Evolutionary conservation across 2,329 filamentous ascomycete genomes (phyloP), one percentile per base, ranked within the genome.

Genomic region (Blastomyces parvus): DNA sequence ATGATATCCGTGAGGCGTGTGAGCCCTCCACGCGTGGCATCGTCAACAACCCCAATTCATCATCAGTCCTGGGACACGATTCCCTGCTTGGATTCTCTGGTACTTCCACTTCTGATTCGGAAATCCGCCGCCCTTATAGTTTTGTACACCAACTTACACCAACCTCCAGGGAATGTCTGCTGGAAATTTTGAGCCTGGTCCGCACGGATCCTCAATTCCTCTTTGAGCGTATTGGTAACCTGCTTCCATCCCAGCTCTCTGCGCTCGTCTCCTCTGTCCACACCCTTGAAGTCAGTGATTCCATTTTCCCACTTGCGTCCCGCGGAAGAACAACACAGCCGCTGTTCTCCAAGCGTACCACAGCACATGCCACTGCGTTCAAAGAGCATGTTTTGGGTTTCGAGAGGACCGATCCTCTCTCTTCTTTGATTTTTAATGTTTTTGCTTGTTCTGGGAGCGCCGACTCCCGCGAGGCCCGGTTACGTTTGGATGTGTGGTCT

Each of bases 131-230:
- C 64, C 67, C 72, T 58, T 70, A 70, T 62, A 74, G 74, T 64
- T 79, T 80, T 65, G 74, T 78, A 62, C 69, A 88, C 73, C 86
- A 91, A 70, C 84, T 97, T 59, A 89, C 91, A 60, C 81, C 85
- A 63, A 86, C 88, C 66, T 86, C 90, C 63, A 83, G 90, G 72
- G 85, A 90, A 65, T 85, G 87, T 53, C 85, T 97, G 64, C 74
- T 97, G 64, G 84, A 86, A 66, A 93, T 97, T 71, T 78, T 97
- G 69, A 87, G 85, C 59, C 85, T 90, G 75, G 84, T 97, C 66
- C 86, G 93, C 69, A 91, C 88, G 66, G 92, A 96, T 74, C 87
- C 91, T 46, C 87, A 92, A 70, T 97, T 95, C 76, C 76, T 99
- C 74, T 90, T 93, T 70, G 86, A 89, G 67, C 86, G 92, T 67